Evolutionary conservation across 1,284 basidiomycete species (phyloP).

Genomic region (Takashimella tepidaria): DNA sequence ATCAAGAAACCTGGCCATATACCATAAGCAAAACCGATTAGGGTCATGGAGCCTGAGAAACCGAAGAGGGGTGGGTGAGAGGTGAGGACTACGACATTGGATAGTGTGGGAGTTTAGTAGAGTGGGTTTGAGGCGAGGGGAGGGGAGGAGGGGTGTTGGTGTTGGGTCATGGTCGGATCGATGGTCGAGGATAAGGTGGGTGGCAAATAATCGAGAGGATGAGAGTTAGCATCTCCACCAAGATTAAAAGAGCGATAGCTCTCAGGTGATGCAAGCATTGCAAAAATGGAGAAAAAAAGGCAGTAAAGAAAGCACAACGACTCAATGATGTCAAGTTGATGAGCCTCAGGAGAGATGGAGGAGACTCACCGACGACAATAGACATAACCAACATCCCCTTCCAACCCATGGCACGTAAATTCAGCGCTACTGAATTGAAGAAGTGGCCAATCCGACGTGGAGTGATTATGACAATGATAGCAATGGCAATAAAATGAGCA

Average conservation of each 20-base stretch:
- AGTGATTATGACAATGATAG: slow-evolving; percentile 36
- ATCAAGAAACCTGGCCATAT: slow-evolving; percentile 43
- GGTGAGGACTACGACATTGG: slow-evolving; percentile 29
- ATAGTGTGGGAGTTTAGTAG: no score
- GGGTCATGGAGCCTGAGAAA: slow-evolving; percentile 40
- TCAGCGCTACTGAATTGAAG: slow-evolving; percentile 36
- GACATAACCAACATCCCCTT: slow-evolving; percentile 35
- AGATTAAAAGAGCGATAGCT: background rate
- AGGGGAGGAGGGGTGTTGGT: no score
- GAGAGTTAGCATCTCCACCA: background rate
- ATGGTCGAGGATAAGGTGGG: no score
- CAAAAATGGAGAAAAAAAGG: background rate
- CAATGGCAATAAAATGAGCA: slow-evolving; percentile 25
- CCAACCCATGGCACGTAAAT: slow-evolving; percentile 32
- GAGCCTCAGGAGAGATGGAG: background rate
- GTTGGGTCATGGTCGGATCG: no score
- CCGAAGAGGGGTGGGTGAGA: slow-evolving; percentile 48
- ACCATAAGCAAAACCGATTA: slow-evolving; percentile 47
- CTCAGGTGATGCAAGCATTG: background rate
- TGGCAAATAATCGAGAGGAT: no score
- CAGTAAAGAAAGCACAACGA: background rate
- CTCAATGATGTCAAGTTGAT: background rate
- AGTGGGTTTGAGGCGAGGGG: no score
- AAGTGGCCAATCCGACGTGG: slow-evolving; percentile 37
- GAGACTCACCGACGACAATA: slow-evolving; percentile 33